Evolutionary conservation across 495 filamentous ascomycete species (phyloP), one percentile per base, ranked within the genome.

Genomic region (Penicillium nucicola): DNA sequence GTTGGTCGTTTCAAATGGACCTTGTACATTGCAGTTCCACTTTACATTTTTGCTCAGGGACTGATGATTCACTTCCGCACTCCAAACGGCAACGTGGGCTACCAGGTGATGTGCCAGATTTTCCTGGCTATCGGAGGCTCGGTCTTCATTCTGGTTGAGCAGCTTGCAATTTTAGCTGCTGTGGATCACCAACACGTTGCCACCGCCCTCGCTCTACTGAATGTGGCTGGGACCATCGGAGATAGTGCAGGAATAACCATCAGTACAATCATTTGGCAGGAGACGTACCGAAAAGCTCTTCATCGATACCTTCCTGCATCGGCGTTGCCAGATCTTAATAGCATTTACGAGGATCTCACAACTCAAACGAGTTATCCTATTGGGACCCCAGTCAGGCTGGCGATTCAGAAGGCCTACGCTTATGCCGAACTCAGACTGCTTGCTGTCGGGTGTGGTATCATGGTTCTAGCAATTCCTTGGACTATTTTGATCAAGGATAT

Each of bases 101-200:
- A 82, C 60, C 71, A 88, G 30, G 68, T 86, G 62, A 84, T 87
- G 79, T 83, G 77, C 56, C 82, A 88, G 59, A 83, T 88, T 57
- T 79, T 86, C 65, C 82, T 87, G 54, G 77, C 84, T 18, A 73
- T 88, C 39, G 69, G 72, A 20, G 83, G 81, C 5, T 74, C 78
- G n/a, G 77, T 69, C 8, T 61, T 81, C 7, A 49, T 87, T 44
- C 80, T 87, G 56, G 71, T 64, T 45, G 79, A 82, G 55, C 78
- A 88, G 54, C 78, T 87, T 28, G 81, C 83, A 2, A 77, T 79
- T 61, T 77, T 87, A 75, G 82, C 85, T 2, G 79, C 77, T 2
- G 70, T 77, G 0, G 63, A 71, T 2, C 86, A 88, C 47, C 73
- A 86, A 46, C 68, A 86, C 51, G 72, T 88, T 38, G 83, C 86